phyloP scores from a whole-genome alignment of 2,329 filamentous ascomycete genomes.

The Botryosphaeria dothidea region DNA sequence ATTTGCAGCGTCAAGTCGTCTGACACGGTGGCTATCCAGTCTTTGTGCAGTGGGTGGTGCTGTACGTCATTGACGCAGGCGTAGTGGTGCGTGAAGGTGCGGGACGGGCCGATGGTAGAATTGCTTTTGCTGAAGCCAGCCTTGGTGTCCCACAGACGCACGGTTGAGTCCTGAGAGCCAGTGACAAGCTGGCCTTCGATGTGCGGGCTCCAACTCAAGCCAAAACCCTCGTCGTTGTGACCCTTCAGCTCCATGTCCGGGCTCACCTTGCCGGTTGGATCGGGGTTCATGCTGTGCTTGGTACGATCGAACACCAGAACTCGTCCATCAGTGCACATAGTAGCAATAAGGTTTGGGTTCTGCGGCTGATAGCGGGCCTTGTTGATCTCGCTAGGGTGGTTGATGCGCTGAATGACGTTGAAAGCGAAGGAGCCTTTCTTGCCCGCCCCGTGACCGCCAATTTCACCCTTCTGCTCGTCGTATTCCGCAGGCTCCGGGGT shows the following conservation, averaged over 20 bases:
- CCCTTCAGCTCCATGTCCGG: conserved; percentile 84
- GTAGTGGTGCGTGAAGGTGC: conserved; percentile 82
- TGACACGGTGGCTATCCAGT: conserved; percentile 84
- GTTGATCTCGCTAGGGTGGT: conserved; percentile 96
- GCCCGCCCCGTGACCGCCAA: conserved; percentile 83
- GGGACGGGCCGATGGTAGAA: conserved; percentile 68
- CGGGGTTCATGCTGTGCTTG: conserved; percentile 81
- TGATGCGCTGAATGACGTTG: conserved; percentile 91
- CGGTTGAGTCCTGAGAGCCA: conserved; percentile 88
- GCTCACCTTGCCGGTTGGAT: conserved; percentile 63
- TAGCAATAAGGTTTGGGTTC: conserved; percentile 95
- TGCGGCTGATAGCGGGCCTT: conserved; percentile 98
- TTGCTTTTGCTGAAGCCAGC: conserved; percentile 68
- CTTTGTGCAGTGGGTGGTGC: conserved; percentile 83
- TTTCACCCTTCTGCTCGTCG: conserved; percentile 87
- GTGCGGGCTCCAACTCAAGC: conserved; percentile 88
- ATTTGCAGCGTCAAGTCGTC: conserved; percentile 94
- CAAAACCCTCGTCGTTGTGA: conserved; percentile 87
- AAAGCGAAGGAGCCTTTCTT: conserved; percentile 76
- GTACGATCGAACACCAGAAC: conserved; percentile 95
- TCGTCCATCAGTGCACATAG: conserved; percentile 81
- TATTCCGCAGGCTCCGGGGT: conserved; percentile 77
- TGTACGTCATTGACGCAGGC: conserved; percentile 97
- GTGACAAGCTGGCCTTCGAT: conserved; percentile 79
- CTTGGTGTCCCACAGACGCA: conserved; percentile 87